These are phyloP conservation scores for Elongisporangium prolatum DNA, from an alignment of 352 stramenopile genomes.

Conservation along the genomic window DNA sequence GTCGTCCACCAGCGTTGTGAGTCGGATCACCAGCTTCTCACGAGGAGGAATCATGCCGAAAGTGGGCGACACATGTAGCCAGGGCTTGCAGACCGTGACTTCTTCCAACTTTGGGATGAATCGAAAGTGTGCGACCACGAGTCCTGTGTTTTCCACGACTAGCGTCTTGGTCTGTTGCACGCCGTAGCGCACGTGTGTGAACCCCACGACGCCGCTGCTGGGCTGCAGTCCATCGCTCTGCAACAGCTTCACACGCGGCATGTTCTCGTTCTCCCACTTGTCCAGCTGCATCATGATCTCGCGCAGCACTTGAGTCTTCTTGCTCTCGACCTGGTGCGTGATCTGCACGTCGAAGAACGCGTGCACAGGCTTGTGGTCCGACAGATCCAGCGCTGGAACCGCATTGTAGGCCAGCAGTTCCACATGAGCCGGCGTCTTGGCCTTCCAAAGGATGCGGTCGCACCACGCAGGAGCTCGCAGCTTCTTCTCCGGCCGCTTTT, in stretches of 20 bases:
- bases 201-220: constrained; percentile 60
- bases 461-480: constrained; percentile 97
- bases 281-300: constrained; percentile 95
- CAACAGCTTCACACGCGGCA: constrained; percentile 89
- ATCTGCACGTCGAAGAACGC: constrained; percentile 89
- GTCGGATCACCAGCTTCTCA: constrained; percentile 83
- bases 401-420: constrained; percentile 84
- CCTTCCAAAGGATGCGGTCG: constrained; percentile 83
- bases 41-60: constrained; percentile 85
- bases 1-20: constrained; percentile 90
- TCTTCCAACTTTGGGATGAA: constrained; percentile 91
- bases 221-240: constrained; percentile 28
- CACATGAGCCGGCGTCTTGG: constrained; percentile 49
- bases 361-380: constrained; percentile 98
- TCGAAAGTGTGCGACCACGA: constrained; percentile 93
- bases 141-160: constrained; percentile 88
- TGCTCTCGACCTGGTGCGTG: constrained; percentile 90
- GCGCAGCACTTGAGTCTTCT: constrained; percentile 88
- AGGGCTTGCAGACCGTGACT: constrained; percentile 86
- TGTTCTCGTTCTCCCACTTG: constrained; percentile 95
- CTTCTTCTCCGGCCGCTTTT: constrained; percentile 98
- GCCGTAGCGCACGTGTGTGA: constrained; percentile 58
- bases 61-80: constrained; percentile 88
- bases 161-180: constrained; percentile 59
- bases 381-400: constrained; percentile 89